Conservation (phyloP, 2,329 filamentous ascomycete species). For the Ophiostoma tasmaniense region DNA sequence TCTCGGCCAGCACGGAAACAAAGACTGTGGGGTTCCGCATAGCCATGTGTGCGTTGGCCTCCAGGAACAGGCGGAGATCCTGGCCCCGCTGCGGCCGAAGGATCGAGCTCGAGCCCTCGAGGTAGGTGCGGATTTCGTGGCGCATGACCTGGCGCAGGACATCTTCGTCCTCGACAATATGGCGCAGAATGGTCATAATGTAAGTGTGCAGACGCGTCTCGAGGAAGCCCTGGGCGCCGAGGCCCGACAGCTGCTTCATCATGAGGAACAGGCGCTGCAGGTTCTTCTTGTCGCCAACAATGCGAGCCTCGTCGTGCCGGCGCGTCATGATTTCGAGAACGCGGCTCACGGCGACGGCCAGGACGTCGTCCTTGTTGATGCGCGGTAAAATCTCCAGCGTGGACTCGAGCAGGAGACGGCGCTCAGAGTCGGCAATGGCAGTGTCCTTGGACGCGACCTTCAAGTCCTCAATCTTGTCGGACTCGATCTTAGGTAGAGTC, state of each 20-base stretch:
- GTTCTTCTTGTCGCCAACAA: slow-evolving; percentile 78
- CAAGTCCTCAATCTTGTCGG: slow-evolving; percentile 42
- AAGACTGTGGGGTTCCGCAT: slow-evolving; percentile 79
- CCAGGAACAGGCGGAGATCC: slow-evolving; percentile 66
- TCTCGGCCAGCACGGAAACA: slow-evolving; percentile 77
- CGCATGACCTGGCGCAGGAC: slow-evolving; percentile 87
- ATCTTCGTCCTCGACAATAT: slow-evolving; percentile 89
- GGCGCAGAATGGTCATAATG: slow-evolving; percentile 79
- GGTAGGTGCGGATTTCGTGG: slow-evolving; percentile 72
- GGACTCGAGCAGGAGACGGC: slow-evolving; percentile 61
- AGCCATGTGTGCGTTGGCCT: slow-evolving; percentile 68
- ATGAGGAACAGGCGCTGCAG: slow-evolving; percentile 87
- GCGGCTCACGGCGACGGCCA: slow-evolving; percentile 75
- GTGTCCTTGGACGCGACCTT: slow-evolving; percentile 52
- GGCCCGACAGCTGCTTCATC: slow-evolving; percentile 81
- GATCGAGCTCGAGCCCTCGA: slow-evolving; percentile 52
- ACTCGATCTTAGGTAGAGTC: slow-evolving; percentile 47
- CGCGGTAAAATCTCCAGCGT: slow-evolving; percentile 78
- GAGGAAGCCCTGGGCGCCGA: slow-evolving; percentile 64
- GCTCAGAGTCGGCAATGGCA: slow-evolving; percentile 56
- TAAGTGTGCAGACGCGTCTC: slow-evolving; percentile 46
- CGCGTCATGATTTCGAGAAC: slow-evolving; percentile 84
- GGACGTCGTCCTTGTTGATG: slow-evolving; percentile 75
- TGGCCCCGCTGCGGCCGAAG: slow-evolving; percentile 43
- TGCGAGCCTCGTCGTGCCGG: slow-evolving; percentile 58